Percentiles rank a stretch among this genome's conserved stretches.
These are phyloP conservation scores for Garcia nutans DNA, from an alignment of 345 rosid species.

Conservation along the genomic window DNA sequence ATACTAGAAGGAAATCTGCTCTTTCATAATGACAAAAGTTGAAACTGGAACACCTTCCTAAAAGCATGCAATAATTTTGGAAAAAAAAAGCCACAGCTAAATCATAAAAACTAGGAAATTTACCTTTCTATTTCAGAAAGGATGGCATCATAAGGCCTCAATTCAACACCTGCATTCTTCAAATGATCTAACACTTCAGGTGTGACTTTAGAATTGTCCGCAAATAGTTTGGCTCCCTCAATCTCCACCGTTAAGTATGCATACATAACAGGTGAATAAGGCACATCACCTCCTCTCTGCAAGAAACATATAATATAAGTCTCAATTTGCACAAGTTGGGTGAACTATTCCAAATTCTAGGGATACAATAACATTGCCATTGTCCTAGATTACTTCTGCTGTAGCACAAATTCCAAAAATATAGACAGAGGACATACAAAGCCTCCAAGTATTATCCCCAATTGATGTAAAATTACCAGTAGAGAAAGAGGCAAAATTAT, in stretches of 20 bases:
- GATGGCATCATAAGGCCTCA: conserved; percentile 70
- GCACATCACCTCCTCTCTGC: conserved; percentile 96
- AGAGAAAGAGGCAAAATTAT: too few relatives aligned
- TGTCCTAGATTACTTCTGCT: conserved; percentile 7
- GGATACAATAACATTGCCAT: not conserved
- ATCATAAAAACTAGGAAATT: not conserved
- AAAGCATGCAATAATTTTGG: not conserved
- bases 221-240: conserved; percentile 62
- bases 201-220: conserved; percentile 68
- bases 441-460: not conserved
- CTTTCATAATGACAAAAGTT: not conserved
- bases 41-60: not conserved
- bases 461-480: not conserved
- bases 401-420: conserved; percentile 15
- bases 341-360: not conserved
- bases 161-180: conserved; percentile 60
- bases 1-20: not conserved
- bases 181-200: conserved; percentile 71
- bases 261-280: conserved; percentile 95
- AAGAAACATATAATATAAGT: conserved; percentile 20
- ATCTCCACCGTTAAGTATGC: conserved; percentile 77
- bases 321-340: not conserved
- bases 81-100: not conserved
- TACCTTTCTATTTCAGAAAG: conserved; percentile 79
- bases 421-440: not conserved